Conservation (phyloP, 345 rosid genomes). For the Moringa oleifera region DNA sequence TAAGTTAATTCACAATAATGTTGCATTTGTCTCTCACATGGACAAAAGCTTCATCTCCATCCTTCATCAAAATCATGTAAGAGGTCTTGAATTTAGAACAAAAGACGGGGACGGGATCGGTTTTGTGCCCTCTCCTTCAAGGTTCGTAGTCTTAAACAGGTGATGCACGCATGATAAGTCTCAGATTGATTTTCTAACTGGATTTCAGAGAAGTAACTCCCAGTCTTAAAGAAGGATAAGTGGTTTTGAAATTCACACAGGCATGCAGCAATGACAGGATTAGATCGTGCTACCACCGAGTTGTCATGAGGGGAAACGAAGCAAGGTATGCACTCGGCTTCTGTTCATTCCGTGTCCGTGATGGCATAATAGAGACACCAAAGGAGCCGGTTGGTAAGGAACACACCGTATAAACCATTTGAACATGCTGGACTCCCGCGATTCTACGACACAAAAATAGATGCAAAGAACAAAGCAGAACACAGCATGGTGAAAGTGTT, state of each 20-base stretch:
- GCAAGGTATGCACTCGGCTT: conserved; percentile 44
- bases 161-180: conserved; percentile 51
- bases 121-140: conserved; percentile 40
- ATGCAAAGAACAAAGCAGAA: no score
- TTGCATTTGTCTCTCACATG: conserved; percentile 43
- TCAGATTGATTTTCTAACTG: no score
- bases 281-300: conserved; percentile 48
- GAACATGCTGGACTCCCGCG: conserved; percentile 41
- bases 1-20: no score
- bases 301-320: conserved; percentile 35
- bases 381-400: conserved; percentile 50
- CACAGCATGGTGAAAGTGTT: no score
- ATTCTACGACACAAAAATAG: conserved; percentile 26
- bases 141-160: conserved; percentile 53
- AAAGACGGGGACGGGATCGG: conserved; percentile 39
- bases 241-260: conserved; percentile 22
- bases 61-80: conserved; percentile 51
- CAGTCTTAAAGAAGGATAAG: no score
- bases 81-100: conserved; percentile 44
- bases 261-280: conserved; percentile 73
- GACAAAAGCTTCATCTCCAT: conserved; percentile 59
- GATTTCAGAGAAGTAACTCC: no score
- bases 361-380: conserved; percentile 30
- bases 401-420: conserved; percentile 47
- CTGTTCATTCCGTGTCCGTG: conserved; percentile 46